Conservation (phyloP, 306 rosid genomes). For the Pterocarpus santalinus region DNA sequence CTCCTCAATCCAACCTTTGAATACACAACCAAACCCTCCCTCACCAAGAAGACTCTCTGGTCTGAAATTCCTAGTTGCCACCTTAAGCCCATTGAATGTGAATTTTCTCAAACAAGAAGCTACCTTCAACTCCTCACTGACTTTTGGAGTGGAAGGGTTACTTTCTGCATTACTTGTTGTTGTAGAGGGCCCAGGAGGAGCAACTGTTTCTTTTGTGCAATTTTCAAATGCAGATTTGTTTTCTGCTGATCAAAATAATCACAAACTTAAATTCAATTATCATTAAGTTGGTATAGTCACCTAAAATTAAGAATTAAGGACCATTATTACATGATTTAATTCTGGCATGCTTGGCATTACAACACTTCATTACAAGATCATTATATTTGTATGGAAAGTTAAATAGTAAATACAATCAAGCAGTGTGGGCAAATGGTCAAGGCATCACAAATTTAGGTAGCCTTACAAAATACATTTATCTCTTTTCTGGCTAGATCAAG, state of each 20-base stretch:
- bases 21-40: conserved; percentile 99
- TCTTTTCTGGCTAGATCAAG: neutral
- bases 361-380: conserved; percentile 33
- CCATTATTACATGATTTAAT: conserved; percentile 36
- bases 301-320: conserved; percentile 23
- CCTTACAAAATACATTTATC: conserved; percentile 25
- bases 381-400: conserved; percentile 4
- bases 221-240: conserved; percentile 64
- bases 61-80: conserved; percentile 94
- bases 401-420: conserved; percentile 29
- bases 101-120: conserved; percentile 92
- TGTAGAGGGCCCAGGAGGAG: conserved; percentile 68
- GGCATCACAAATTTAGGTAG: conserved; percentile 16
- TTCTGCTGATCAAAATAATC: conserved; percentile 56
- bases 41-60: conserved; percentile 99
- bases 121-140: conserved; percentile 93
- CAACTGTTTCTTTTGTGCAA: conserved; percentile 60
- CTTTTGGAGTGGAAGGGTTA: conserved; percentile 71
- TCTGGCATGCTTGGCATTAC: conserved; percentile 17
- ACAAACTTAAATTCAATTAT: conserved; percentile 32
- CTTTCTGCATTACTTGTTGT: conserved; percentile 79
- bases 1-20: conserved; percentile 99
- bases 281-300: conserved; percentile 31
- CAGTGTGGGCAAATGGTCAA: conserved; percentile 11
- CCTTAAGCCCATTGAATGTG: conserved; percentile 88